phyloP scores from a whole-genome alignment of 257 asterid species.

The Solanum etuberosum region DNA sequence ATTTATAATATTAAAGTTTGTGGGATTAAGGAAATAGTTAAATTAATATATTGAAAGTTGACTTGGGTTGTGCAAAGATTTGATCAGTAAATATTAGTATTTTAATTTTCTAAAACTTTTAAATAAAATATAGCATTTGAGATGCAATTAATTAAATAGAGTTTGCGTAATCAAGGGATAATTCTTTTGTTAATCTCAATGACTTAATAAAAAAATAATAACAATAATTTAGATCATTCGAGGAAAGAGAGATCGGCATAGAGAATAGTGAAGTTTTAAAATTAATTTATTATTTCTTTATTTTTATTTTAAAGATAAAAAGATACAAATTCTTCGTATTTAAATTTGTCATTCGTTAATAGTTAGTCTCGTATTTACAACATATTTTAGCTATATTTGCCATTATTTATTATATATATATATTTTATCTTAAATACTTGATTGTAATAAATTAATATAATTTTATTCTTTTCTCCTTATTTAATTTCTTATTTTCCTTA shows the following conservation, averaged over 20 bases:
- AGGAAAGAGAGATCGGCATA: neutral
- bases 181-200: constrained; percentile 1
- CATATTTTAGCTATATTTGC: too few species aligned
- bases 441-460: too few species aligned
- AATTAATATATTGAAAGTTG: neutral
- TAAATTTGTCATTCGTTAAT: neutral
- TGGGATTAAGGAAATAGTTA: neutral
- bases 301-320: too few species aligned
- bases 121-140: neutral
- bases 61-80: neutral
- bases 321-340: too few species aligned
- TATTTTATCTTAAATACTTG: too few species aligned
- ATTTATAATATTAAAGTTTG: neutral
- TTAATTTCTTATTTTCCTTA: too few species aligned
- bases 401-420: too few species aligned
- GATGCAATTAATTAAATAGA: neutral
- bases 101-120: neutral
- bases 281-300: neutral
- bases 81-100: neutral
- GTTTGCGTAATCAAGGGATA: neutral
- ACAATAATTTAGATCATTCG: neutral
- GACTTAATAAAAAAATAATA: neutral
- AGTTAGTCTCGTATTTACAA: too few species aligned
- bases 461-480: too few species aligned
- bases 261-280: neutral